Conservation (phyloP, 1,139 yeast species). For the Lodderomyces oxycetoniae region DNA sequence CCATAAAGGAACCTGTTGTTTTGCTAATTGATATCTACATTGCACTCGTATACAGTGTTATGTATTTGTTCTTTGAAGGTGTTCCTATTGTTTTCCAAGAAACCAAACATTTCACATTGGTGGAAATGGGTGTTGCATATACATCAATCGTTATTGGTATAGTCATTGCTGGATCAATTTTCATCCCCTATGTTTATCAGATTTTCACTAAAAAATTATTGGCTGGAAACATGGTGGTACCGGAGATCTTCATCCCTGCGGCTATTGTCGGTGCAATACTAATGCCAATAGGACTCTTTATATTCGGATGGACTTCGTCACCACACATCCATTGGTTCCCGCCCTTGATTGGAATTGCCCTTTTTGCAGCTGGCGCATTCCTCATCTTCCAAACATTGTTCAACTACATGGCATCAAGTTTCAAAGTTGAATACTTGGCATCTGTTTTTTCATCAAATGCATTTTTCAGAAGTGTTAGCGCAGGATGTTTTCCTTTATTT, state of each 20-base stretch:
- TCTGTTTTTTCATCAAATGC: constrained; percentile 31
- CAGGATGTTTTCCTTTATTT: constrained; percentile 32
- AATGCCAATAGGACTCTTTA: constrained; percentile 29
- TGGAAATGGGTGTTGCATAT: constrained; percentile 23
- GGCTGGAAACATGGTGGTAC: constrained; percentile 33
- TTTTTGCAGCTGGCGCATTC: constrained; percentile 28
- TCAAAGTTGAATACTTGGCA: constrained; percentile 30
- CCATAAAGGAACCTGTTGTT: constrained; percentile 30
- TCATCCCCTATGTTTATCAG: constrained; percentile 17
- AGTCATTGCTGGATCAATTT: constrained; percentile 19
- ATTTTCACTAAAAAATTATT: constrained; percentile 24
- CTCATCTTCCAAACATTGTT: constrained; percentile 30
- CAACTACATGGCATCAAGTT: constrained; percentile 61
- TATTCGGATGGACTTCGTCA: constrained; percentile 32
- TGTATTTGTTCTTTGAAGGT: constrained; percentile 33
- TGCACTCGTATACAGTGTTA: constrained; percentile 27
- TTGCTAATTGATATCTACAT: constrained; percentile 27
- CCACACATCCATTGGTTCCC: constrained; percentile 30
- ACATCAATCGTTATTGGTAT: constrained; percentile 20
- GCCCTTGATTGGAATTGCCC: constrained; percentile 27
- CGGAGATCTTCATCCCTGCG: constrained; percentile 58
- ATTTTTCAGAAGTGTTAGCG: constrained; percentile 24
- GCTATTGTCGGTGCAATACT: constrained; percentile 31
- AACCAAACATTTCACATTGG: constrained; percentile 23
- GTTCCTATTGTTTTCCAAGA: constrained; percentile 29